Conservation (phyloP, 768 basidiomycete species). For the Trichaptum fuscoviolaceum region DNA sequence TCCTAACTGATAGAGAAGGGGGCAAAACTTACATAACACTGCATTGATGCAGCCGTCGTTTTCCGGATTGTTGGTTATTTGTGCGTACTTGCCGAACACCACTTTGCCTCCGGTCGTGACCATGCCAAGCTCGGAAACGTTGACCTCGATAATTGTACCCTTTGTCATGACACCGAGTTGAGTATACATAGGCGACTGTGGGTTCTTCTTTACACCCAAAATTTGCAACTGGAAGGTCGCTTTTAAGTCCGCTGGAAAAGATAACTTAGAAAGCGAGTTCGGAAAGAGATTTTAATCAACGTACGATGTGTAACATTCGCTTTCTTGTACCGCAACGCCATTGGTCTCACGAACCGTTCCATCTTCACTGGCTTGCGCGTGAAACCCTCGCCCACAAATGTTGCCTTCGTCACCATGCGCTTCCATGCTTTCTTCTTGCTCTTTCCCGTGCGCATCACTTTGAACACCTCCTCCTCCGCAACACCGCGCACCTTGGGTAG, state of each 20-base stretch:
- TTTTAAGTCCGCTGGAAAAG: slow-evolving; percentile 77
- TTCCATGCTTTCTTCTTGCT: slow-evolving; percentile 97
- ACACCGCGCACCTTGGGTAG: slow-evolving; percentile 96
- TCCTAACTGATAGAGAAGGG: not conserved
- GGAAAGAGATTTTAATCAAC: slow-evolving; percentile 18
- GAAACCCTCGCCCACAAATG: slow-evolving; percentile 97
- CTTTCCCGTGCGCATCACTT: slow-evolving; percentile 97
- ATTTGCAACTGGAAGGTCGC: slow-evolving; percentile 99
- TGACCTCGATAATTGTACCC: slow-evolving; percentile 97
- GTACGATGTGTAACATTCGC: slow-evolving; percentile 98
- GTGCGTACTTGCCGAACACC: slow-evolving; percentile 90
- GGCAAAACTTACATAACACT: slow-evolving; percentile 65
- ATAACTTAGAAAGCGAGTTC: slow-evolving; percentile 1
- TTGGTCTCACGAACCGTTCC: slow-evolving; percentile 96
- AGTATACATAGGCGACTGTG: slow-evolving; percentile 97
- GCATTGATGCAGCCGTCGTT: slow-evolving; percentile 97
- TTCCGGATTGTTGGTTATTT: slow-evolving; percentile 92
- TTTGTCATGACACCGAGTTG: slow-evolving; percentile 97
- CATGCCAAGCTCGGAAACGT: slow-evolving; percentile 97
- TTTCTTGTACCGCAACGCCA: slow-evolving; percentile 96
- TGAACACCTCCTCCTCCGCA: slow-evolving; percentile 99
- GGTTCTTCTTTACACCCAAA: slow-evolving; percentile 98
- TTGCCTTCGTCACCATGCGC: slow-evolving; percentile 98
- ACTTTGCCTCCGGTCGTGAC: slow-evolving; percentile 96
- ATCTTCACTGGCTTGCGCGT: slow-evolving; percentile 98